Conservation (phyloP, 208 protist species). For the Herpetomonas samuelpessoai region DNA sequence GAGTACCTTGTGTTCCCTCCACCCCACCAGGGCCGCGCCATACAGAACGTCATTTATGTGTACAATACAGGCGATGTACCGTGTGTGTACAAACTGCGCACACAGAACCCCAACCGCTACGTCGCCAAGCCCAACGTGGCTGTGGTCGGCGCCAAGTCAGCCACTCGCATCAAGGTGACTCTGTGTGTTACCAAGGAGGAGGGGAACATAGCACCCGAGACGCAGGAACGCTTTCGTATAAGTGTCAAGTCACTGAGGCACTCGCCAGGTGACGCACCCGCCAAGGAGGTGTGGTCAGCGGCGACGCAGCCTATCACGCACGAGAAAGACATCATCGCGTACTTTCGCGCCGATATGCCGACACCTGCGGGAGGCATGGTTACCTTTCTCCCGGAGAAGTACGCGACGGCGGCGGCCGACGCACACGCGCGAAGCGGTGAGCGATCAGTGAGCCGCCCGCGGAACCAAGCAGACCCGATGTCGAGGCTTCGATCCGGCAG, state of each 20-base stretch:
- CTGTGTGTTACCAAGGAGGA: constrained; percentile 26
- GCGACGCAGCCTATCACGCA: constrained; percentile 28
- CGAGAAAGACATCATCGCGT: constrained; percentile 38
- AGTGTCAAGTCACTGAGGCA: constrained; percentile 32
- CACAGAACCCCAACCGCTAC: constrained; percentile 59
- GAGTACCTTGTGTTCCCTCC: constrained; percentile 62
- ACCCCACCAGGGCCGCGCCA: constrained; percentile 53
- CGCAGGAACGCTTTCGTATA: constrained; percentile 45
- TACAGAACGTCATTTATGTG: constrained; percentile 64
- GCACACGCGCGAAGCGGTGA: too few relatives aligned
- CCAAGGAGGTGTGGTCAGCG: constrained; percentile 35
- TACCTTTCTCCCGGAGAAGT: constrained; percentile 34
- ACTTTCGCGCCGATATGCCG: constrained; percentile 27
- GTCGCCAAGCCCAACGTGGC: constrained; percentile 64
- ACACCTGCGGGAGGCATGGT: constrained; percentile 34
- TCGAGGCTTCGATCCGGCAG: too few relatives aligned
- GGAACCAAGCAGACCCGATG: too few relatives aligned
- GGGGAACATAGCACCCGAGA: constrained; percentile 28
- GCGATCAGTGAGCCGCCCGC: too few relatives aligned
- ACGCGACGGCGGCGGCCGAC: too few relatives aligned
- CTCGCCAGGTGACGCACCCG: constrained; percentile 9
- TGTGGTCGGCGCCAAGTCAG: constrained; percentile 37
- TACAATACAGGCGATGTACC: constrained; percentile 52
- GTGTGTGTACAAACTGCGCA: constrained; percentile 69
- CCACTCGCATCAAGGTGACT: constrained; percentile 48